Base-by-base conservation (phyloP, 495 filamentous ascomycete species). In the Penicillium pulvis region DNA sequence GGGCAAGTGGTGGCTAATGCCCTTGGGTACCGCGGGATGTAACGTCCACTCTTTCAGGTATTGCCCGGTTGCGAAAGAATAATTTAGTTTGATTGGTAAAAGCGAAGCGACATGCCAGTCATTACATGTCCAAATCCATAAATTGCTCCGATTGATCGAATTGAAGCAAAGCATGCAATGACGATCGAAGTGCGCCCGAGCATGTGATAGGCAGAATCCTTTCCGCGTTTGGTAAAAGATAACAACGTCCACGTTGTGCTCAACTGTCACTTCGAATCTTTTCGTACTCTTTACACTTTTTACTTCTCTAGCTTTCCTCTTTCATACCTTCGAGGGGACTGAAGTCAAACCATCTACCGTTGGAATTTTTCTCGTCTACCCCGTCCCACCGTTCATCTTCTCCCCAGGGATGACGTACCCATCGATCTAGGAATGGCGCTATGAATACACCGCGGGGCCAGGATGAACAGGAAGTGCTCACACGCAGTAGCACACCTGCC, bases 371-470 rank as follows among this genome's bases (percentile, higher is more conserved):
- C 28, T 35, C 26, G 19, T 45, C 24, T 30, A 33, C 28, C 20
- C 9, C 39, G 9, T 24, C 55, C 50, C 50, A 33, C 30, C 39
- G 16, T 19, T n/a, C 49, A 11, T 46, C 51, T 54, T 35, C 41
- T 23, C 43, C 19, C 53, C 51, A 65, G 72, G 69, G 66, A 78
- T 75, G 74, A 72, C 69, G 63, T 64, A 67, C 61, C 43, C 53
- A 46, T 65, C 63, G 31, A 58, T 61, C 56, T 75, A 67, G 63
- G 64, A 64, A 77, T 78, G 75, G 71, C 62, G 72, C 58, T 55
- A 79, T 80, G 75, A 72, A 65, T 68, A 70, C 69, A 60, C 63
- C 66, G 66, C 67, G 60, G 64, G 66, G 65, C 60, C 71, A 71
- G 60, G 69, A 69, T 54, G 76, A 79, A 61, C 63, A 71, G 52